Percentiles rank a stretch among this genome's conserved stretches.
Conservation (phyloP, 2,329 filamentous ascomycete genomes). For the Pyrenophora tritici-repentis region DNA sequence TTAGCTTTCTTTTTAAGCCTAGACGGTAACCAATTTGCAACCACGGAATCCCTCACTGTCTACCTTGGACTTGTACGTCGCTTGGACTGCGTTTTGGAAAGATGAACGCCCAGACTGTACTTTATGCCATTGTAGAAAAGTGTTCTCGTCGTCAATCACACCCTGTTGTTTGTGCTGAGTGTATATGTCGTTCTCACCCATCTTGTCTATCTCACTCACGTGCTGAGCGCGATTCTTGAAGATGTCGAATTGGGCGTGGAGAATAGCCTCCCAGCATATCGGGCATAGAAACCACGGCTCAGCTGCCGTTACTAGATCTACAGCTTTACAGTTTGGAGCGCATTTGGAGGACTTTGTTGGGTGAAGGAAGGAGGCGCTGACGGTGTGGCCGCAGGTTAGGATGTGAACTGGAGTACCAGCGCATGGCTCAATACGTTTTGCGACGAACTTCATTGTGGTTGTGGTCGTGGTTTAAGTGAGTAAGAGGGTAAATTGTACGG, state of each 20-base stretch:
- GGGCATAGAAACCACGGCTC: conserved; percentile 6
- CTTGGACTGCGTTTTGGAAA: not conserved
- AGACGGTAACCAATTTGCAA: not conserved
- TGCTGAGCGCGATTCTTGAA: not conserved
- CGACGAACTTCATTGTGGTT: not conserved
- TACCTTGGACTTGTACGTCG: not conserved
- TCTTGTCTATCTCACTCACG: not conserved
- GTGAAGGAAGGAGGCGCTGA: not conserved
- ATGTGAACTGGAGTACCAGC: not conserved
- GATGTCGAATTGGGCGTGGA: not conserved
- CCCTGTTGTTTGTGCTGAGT: not conserved
- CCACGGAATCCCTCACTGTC: not conserved
- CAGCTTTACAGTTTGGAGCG: conserved; percentile 3
- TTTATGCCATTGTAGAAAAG: not conserved
- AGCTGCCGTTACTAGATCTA: not conserved
- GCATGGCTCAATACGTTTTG: not conserved
- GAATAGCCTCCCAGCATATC: not conserved
- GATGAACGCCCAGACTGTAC: not conserved
- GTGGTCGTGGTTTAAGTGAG: no score
- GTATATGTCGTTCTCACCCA: not conserved
- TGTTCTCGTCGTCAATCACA: not conserved
- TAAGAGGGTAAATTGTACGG: no score
- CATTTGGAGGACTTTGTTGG: not conserved
- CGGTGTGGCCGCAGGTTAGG: not conserved
- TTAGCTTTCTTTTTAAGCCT: not conserved